phyloP scores from a whole-genome alignment of 805 yeast species.

The Kodamaea leandrae region DNA sequence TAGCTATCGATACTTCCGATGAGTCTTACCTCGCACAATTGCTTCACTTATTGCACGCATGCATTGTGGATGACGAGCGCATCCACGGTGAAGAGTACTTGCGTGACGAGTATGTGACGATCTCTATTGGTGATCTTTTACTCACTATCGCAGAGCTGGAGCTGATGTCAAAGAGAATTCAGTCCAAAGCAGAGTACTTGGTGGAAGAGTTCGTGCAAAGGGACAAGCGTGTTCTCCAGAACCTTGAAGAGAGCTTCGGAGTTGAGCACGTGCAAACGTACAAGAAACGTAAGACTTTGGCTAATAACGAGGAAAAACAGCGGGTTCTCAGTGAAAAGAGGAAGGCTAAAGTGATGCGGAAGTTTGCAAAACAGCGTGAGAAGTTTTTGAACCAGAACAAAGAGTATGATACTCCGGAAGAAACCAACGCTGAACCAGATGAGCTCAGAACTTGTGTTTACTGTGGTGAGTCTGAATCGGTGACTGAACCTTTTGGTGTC shows the following conservation, averaged over 20 bases:
- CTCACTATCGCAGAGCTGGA: slow-evolving; percentile 49
- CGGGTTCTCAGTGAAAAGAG: slow-evolving; percentile 52
- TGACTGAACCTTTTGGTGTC: slow-evolving; percentile 52
- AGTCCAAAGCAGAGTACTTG: slow-evolving; percentile 55
- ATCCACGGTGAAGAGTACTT: slow-evolving; percentile 38
- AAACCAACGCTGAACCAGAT: slow-evolving; percentile 11
- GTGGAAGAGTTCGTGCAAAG: slow-evolving; percentile 50
- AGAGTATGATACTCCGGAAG: slow-evolving; percentile 13
- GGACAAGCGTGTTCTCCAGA: slow-evolving; percentile 49
- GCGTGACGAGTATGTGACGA: slow-evolving; percentile 46
- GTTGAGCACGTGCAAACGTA: slow-evolving; percentile 48
- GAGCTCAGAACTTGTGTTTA: slow-evolving; percentile 19
- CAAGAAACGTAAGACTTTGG: slow-evolving; percentile 38
- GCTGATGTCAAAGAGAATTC: slow-evolving; percentile 44
- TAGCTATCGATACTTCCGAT: slow-evolving; percentile 48
- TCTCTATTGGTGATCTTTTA: slow-evolving; percentile 57
- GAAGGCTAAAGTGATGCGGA: slow-evolving; percentile 58
- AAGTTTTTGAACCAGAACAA: slow-evolving; percentile 43
- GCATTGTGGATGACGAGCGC: slow-evolving; percentile 49
- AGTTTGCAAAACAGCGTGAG: slow-evolving; percentile 55
- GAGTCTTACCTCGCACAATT: slow-evolving; percentile 57
- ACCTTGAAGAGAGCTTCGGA: slow-evolving; percentile 58
- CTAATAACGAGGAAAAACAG: not conserved
- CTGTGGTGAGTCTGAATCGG: slow-evolving; percentile 23
- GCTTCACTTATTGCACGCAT: slow-evolving; percentile 69